phyloP scores from a whole-genome alignment of 2,329 filamentous ascomycete species.

The Monosporascus sp. region DNA sequence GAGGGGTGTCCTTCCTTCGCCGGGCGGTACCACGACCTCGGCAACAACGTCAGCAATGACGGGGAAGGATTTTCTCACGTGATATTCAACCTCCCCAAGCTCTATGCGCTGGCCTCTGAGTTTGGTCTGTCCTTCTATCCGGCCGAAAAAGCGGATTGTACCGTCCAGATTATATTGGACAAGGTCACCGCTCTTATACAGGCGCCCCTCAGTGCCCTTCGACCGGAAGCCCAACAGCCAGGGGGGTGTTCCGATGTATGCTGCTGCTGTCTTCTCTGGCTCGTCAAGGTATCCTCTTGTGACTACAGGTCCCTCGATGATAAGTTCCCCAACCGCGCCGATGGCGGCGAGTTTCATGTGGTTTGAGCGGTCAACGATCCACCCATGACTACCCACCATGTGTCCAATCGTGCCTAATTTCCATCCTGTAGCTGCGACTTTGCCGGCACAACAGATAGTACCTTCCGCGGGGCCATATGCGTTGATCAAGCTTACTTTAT shows the following conservation, averaged over 20 bases:
- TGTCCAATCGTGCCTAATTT: neutral
- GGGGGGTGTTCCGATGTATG: neutral
- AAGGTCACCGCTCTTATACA: too few relatives aligned
- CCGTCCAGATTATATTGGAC: too few relatives aligned
- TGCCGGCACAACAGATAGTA: neutral
- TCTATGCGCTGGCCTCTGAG: neutral
- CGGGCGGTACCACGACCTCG: too few relatives aligned
- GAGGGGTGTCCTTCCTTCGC: too few relatives aligned
- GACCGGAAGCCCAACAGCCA: neutral
- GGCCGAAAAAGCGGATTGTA: neutral
- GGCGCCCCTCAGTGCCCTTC: neutral
- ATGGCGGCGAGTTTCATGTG: neutral
- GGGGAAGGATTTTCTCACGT: neutral
- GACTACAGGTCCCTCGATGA: conserved; percentile 4
- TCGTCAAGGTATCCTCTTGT: conserved; percentile 4
- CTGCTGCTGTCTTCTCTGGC: conserved; percentile 1
- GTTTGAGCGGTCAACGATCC: neutral
- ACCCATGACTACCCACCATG: neutral
- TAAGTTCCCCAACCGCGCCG: conserved; percentile 3
- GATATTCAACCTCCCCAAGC: neutral
- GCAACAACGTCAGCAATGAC: too few relatives aligned
- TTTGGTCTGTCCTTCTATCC: neutral
- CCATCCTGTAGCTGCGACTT: neutral
- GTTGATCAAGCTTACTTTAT: too few relatives aligned
- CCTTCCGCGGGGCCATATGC: too few relatives aligned